These are phyloP conservation scores for Paulownia fortunei DNA, from an alignment of 257 asterid species.

Conservation along the genomic window DNA sequence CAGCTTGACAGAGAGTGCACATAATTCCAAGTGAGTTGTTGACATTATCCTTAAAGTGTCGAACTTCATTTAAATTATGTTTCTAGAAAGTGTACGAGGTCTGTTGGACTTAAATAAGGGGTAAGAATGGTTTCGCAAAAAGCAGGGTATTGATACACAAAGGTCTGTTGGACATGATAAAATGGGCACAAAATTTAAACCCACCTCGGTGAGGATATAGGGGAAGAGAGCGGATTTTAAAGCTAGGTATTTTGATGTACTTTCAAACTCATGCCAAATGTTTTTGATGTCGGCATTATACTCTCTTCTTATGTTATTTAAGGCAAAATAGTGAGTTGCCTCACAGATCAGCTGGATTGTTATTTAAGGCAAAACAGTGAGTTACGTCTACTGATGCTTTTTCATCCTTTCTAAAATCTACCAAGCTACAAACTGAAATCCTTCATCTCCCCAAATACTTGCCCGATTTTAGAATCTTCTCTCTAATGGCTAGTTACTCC, in stretches of 20 bases:
- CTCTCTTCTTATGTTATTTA: not conserved
- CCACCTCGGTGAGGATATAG: not conserved
- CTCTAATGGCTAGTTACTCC: not conserved
- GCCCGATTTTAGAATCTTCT: not conserved
- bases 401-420: not conserved
- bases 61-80: not conserved
- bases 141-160: not conserved
- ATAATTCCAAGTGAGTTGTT: conserved; percentile 77
- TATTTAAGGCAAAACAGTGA: not conserved
- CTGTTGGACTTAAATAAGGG: not conserved
- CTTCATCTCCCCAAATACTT: not conserved
- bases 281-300: not conserved
- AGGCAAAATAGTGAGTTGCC: not conserved
- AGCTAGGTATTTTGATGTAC: not conserved
- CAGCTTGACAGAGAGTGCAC: conserved; percentile 72
- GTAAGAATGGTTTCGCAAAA: not conserved
- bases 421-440: conserved; percentile 10
- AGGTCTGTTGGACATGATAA: not conserved
- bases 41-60: conserved; percentile 6
- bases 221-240: not conserved
- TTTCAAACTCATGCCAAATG: not conserved
- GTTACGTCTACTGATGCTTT: not conserved
- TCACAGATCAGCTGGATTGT: not conserved
- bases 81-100: not conserved
- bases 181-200: not conserved